Conservation (phyloP, 2,329 filamentous ascomycete species). For the Aspergillus sp. region DNA sequence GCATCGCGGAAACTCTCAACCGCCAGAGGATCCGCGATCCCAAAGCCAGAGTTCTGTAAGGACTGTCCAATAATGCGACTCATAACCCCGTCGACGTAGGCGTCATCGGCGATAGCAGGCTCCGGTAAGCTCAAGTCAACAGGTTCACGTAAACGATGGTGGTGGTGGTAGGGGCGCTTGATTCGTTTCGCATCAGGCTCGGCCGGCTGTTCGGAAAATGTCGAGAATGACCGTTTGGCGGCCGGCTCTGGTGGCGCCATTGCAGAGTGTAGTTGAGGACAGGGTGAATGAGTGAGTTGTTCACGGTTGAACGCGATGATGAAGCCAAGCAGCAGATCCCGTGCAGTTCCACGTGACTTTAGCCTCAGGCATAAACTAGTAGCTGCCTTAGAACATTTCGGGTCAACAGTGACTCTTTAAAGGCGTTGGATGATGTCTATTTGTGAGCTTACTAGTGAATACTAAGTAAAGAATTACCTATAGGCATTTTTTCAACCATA, state of each 20-base stretch:
- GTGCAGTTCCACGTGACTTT: constrained; percentile 24
- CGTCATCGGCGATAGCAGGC: constrained; percentile 50
- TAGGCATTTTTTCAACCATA: neutral
- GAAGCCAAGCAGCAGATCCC: constrained; percentile 17
- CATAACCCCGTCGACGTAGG: constrained; percentile 55
- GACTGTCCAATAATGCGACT: constrained; percentile 55
- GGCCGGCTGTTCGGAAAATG: constrained; percentile 16
- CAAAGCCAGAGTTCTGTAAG: constrained; percentile 55
- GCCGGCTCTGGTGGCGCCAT: constrained; percentile 32
- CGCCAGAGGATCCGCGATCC: constrained; percentile 54
- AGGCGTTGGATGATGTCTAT: neutral
- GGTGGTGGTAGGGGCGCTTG: constrained; percentile 42
- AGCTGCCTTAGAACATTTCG: neutral
- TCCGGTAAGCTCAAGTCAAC: constrained; percentile 33
- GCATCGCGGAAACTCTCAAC: constrained; percentile 56
- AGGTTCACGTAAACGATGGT: constrained; percentile 41
- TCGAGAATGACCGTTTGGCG: constrained; percentile 36
- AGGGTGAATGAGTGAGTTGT: constrained; percentile 1
- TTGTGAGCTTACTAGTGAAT: neutral
- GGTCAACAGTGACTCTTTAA: neutral
- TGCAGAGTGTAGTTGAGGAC: constrained; percentile 18
- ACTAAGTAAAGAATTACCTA: neutral
- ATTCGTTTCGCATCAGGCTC: constrained; percentile 30
- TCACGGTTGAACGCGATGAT: constrained; percentile 6
- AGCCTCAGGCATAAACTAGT: constrained; percentile 14